A percentile compares a stretch with the other conserved stretches of the same genome.
Conservation (phyloP, 805 yeast species). For the Wickerhamomyces tratensis region DNA sequence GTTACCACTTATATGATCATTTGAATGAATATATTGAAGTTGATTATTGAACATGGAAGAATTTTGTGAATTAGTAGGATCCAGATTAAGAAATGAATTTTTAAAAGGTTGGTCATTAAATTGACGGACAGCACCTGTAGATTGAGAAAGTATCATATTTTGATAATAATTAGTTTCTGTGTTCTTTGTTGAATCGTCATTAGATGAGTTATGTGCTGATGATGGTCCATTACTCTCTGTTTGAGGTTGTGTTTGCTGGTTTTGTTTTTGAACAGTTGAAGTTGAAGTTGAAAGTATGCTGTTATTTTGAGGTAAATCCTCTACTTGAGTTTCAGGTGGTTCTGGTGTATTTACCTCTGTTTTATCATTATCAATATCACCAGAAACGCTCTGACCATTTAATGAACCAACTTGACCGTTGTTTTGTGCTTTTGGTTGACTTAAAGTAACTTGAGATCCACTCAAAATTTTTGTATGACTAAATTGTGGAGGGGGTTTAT, state of each 20-base stretch:
- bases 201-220: no score
- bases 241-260: no score
- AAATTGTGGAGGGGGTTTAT: conserved; percentile 16
- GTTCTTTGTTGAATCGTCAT: no score
- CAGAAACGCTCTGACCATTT: neutral
- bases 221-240: no score
- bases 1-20: conserved; percentile 16
- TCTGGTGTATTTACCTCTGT: no score
- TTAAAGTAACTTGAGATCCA: no score
- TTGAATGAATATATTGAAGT: conserved; percentile 18
- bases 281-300: no score
- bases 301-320: no score
- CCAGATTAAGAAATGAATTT: conserved; percentile 12
- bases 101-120: conserved; percentile 23
- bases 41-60: conserved; percentile 1
- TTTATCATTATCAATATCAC: conserved; percentile 1
- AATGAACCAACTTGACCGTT: conserved; percentile 1
- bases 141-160: conserved; percentile 39
- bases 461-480: conserved; percentile 7
- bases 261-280: no score
- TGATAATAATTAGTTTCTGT: conserved; percentile 20
- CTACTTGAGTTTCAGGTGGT: no score
- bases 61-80: neutral
- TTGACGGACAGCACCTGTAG: conserved; percentile 39
- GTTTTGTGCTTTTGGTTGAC: no score